phyloP scores from a whole-genome alignment of 805 yeast species.

The Yarrowia yakushimensis region DNA sequence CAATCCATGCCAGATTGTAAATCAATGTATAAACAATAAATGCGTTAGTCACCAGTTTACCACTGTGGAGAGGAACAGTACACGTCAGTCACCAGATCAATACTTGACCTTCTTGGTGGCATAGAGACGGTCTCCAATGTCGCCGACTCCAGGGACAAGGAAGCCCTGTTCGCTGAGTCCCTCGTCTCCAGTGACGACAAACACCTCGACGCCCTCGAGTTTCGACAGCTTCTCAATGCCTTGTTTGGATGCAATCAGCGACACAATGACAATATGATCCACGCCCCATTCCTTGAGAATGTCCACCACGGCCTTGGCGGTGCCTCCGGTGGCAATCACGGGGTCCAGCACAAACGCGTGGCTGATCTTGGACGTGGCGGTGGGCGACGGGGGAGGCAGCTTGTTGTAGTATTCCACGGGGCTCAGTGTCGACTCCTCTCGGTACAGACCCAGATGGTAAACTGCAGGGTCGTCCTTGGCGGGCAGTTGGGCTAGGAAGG shows the following conservation, averaged over 20 bases:
- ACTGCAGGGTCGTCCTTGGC: constrained; percentile 33
- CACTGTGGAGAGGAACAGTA: too few species aligned
- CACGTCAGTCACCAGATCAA: too few species aligned
- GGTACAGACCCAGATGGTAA: constrained; percentile 38
- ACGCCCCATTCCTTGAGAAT: constrained; percentile 38
- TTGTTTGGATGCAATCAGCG: constrained; percentile 32
- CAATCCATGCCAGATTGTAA: too few species aligned
- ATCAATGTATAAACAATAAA: too few species aligned
- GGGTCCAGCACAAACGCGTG: constrained; percentile 38
- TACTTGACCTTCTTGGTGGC: constrained; percentile 27
- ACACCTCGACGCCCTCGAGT: constrained; percentile 33
- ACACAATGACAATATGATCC: constrained; percentile 32
- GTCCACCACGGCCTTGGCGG: constrained; percentile 37
- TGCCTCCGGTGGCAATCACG: constrained; percentile 40
- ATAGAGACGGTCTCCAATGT: constrained; percentile 37
- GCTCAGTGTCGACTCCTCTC: constrained; percentile 35
- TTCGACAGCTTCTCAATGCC: constrained; percentile 32
- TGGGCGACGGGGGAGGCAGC: constrained; percentile 31
- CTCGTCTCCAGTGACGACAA: constrained; percentile 35
- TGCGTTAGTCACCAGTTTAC: too few species aligned
- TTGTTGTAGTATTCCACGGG: constrained; percentile 40
- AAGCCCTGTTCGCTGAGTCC: constrained; percentile 33
- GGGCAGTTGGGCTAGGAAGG: constrained; percentile 35
- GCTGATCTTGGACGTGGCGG: constrained; percentile 26
- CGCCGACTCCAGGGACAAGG: constrained; percentile 39